These are phyloP conservation scores for Poronia punctata DNA, from an alignment of 495 filamentous ascomycete genomes.

Conservation along the genomic window DNA sequence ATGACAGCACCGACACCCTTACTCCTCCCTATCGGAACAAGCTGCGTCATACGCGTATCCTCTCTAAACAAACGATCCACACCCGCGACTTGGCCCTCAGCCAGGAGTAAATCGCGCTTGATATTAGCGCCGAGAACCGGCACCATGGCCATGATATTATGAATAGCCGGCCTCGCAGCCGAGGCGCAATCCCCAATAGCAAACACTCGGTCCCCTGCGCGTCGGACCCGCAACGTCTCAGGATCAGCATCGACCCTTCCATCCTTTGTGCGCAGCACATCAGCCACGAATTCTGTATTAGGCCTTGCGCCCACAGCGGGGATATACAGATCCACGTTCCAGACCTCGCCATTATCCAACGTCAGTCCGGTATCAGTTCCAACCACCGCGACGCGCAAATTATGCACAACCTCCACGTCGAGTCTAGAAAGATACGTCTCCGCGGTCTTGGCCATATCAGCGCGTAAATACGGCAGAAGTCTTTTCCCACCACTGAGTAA, in stretches of 20 bases:
- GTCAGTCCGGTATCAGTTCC: conserved; percentile 20
- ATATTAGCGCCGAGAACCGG: conserved; percentile 28
- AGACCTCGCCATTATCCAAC: conserved; percentile 21
- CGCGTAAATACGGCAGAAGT: conserved; percentile 26
- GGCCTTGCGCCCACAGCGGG: conserved; percentile 28
- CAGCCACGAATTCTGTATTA: conserved; percentile 31
- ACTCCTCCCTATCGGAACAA: conserved; percentile 45
- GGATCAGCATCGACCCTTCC: conserved; percentile 26
- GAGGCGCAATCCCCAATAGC: conserved; percentile 29
- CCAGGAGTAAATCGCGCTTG: conserved; percentile 24
- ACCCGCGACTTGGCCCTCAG: conserved; percentile 12
- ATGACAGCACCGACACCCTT: conserved; percentile 49
- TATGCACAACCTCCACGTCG: conserved; percentile 28
- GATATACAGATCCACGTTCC: conserved; percentile 33
- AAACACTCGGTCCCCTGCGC: conserved; percentile 22
- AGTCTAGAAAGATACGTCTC: conserved; percentile 25
- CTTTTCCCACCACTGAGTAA: conserved; percentile 28
- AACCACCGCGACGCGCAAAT: conserved; percentile 14
- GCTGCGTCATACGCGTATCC: conserved; percentile 41
- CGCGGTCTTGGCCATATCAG: conserved; percentile 20
- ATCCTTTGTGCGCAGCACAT: conserved; percentile 15
- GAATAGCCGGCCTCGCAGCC: conserved; percentile 23
- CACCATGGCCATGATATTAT: conserved; percentile 19
- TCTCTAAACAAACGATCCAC: conserved; percentile 24
- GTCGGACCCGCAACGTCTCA: conserved; percentile 27